Conservation (phyloP, 106 monocot genomes). For the Allium cepa region DNA sequence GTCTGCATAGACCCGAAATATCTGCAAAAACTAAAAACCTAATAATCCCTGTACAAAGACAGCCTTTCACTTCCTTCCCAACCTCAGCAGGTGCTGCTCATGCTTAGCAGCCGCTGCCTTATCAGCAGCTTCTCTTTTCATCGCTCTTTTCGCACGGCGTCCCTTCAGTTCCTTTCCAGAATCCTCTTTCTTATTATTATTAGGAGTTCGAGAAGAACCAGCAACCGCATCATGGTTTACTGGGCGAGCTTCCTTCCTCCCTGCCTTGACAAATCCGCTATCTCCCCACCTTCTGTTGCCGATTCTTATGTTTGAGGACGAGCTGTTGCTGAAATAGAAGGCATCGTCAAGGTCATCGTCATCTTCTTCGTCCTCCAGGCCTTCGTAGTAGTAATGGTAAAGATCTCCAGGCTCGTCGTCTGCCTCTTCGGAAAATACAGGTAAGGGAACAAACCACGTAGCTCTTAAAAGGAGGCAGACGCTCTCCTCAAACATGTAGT, state of each 20-base stretch:
- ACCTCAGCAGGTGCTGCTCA: conserved; percentile 42
- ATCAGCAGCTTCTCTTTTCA: conserved; percentile 64
- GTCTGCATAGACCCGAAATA: no score
- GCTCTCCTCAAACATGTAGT: conserved; percentile 93
- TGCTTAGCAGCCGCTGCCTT: conserved; percentile 63
- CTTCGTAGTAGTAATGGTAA: conserved; percentile 23
- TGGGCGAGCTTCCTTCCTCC: conserved; percentile 79
- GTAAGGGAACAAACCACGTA: conserved; percentile 73
- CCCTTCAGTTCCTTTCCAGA: conserved; percentile 22
- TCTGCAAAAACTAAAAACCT: no score
- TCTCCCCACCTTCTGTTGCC: conserved; percentile 96
- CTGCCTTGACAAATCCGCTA: conserved; percentile 70
- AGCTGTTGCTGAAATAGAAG: conserved; percentile 23
- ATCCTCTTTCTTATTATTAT: conserved; percentile 36
- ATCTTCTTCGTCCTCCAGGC: conserved; percentile 15
- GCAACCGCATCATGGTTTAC: conserved; percentile 27
- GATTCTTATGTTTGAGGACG: conserved; percentile 47
- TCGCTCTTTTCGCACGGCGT: conserved; percentile 54
- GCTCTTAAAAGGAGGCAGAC: conserved; percentile 85
- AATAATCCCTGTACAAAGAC: no score
- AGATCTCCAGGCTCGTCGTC: conserved; percentile 32
- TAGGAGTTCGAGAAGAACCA: conserved; percentile 31
- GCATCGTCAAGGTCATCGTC: conserved; percentile 55
- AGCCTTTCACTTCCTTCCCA: conserved; percentile 26
- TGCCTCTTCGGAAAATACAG: conserved; percentile 23